Conservation (phyloP, 2,329 filamentous ascomycete species). For the Aspergillus sp. region DNA sequence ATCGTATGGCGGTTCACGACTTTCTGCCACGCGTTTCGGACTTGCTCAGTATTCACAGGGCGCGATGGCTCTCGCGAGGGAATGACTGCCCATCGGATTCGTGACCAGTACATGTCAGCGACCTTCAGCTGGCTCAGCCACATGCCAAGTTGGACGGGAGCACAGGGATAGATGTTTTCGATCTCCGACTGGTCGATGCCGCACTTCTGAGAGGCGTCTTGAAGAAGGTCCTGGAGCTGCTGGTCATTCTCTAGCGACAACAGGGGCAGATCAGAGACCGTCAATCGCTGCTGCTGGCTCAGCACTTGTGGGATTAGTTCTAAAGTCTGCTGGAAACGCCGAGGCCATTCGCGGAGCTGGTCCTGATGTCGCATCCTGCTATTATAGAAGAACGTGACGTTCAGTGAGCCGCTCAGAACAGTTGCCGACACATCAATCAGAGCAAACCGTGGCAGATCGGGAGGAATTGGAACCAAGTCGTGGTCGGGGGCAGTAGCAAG, state of each 20-base stretch:
- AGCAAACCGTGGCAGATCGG: not conserved
- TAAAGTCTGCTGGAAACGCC: not conserved
- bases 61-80: not conserved
- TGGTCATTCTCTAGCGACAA: conserved; percentile 5
- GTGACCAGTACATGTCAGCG: conserved; percentile 9
- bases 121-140: conserved; percentile 10
- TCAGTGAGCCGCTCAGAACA: not conserved
- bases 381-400: not conserved
- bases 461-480: not conserved
- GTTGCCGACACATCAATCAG: conserved; percentile 1
- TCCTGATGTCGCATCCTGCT: not conserved
- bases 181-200: conserved; percentile 4
- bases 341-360: not conserved
- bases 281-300: conserved; percentile 4
- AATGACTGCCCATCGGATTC: conserved; percentile 1
- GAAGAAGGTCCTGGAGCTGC: conserved; percentile 2
- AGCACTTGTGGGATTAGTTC: not conserved
- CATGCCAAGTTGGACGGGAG: conserved; percentile 14
- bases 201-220: conserved; percentile 4
- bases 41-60: conserved; percentile 2
- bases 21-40: conserved; percentile 11
- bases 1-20: conserved; percentile 13
- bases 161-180: conserved; percentile 14
- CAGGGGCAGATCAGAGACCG: conserved; percentile 11
- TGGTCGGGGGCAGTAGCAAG: not conserved